phyloP scores from a whole-genome alignment of 2,329 filamentous ascomycete species.

The Fusarium sororula region DNA sequence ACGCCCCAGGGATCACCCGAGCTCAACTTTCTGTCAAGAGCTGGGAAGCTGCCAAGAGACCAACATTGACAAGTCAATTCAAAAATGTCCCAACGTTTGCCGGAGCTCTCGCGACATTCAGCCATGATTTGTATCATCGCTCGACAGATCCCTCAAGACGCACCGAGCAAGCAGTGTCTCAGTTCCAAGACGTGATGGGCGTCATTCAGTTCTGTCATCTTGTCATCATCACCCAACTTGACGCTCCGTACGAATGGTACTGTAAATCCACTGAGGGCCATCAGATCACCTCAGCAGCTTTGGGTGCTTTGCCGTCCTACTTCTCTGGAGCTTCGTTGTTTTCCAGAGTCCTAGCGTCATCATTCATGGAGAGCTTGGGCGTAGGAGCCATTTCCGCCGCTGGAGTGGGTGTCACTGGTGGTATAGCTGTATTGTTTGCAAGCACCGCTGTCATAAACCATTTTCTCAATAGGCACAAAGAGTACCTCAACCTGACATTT shows the following conservation, averaged over 20 bases:
- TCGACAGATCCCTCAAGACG: background rate
- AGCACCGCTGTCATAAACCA: background rate
- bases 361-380: background rate
- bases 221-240: background rate
- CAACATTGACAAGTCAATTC: background rate
- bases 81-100: background rate
- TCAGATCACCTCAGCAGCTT: background rate
- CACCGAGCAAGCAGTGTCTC: background rate
- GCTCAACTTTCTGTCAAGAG: background rate
- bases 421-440: background rate
- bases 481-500: background rate
- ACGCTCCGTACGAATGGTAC: conserved; percentile 2
- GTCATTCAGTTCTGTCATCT: background rate
- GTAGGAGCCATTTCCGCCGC: background rate
- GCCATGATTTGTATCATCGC: background rate
- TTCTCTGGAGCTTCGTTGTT: background rate
- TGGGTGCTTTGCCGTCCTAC: background rate
- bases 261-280: background rate
- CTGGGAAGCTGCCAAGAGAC: background rate
- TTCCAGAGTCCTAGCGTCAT: background rate
- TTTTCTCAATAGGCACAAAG: background rate
- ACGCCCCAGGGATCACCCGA: background rate
- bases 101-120: background rate
- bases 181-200: background rate
- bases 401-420: background rate